Percentiles rank a stretch among this genome's conserved stretches.
Evolutionary conservation across 2,329 filamentous ascomycete genomes (phyloP).

Genomic region (Dothiorella sarmentorum): DNA sequence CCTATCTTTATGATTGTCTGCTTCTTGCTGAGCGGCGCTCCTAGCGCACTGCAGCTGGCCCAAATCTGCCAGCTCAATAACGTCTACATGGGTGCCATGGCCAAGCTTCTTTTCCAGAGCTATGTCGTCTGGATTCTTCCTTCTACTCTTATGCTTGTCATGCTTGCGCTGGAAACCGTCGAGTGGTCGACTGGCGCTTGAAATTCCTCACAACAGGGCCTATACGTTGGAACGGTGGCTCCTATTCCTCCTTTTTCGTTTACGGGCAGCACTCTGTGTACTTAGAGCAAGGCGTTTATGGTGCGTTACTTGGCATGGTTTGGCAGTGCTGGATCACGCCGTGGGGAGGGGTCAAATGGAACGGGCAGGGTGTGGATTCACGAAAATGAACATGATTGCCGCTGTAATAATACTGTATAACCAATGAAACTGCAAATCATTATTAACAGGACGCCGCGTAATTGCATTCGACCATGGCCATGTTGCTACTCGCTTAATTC

Average conservation of each 20-base stretch:
- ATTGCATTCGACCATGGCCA: not conserved
- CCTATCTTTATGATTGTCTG: conserved; percentile 98
- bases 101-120: conserved; percentile 88
- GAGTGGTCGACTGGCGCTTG: conserved; percentile 59
- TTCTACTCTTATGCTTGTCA: conserved; percentile 83
- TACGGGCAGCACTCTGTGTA: not conserved
- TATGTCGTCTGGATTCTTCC: conserved; percentile 97
- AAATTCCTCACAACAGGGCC: too few relatives aligned
- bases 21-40: conserved; percentile 91
- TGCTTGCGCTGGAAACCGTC: conserved; percentile 87
- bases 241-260: not conserved
- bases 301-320: not conserved
- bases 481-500: too few relatives aligned
- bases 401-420: not conserved
- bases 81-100: conserved; percentile 94
- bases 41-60: conserved; percentile 87
- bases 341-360: not conserved
- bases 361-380: not conserved
- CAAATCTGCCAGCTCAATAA: conserved; percentile 99
- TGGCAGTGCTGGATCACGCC: conserved; percentile 10
- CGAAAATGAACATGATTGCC: not conserved
- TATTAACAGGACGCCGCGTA: not conserved
- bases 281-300: conserved; percentile 2
- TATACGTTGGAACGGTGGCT: not conserved
- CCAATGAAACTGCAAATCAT: not conserved